These are phyloP conservation scores for Barnettozyma californica DNA, from an alignment of 805 yeast species.

Conservation along the genomic window DNA sequence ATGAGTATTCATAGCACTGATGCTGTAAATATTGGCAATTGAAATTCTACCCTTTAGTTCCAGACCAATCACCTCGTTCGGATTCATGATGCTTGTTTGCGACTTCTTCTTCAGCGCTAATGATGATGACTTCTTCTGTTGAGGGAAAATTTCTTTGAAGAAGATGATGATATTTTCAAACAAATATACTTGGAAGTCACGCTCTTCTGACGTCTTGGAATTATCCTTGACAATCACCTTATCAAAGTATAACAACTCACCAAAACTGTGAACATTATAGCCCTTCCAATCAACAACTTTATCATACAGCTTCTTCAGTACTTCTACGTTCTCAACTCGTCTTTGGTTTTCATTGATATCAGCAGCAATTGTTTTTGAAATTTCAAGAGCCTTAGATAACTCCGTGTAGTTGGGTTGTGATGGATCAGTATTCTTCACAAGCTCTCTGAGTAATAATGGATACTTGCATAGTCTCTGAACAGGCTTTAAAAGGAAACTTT, in stretches of 20 bases:
- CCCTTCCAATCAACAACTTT: constrained; percentile 93
- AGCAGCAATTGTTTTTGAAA: constrained; percentile 79
- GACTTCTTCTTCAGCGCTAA: constrained; percentile 37
- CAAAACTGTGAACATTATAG: constrained; percentile 70
- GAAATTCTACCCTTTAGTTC: constrained; percentile 81
- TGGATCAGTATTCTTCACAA: constrained; percentile 58
- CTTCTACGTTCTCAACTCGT: constrained; percentile 77
- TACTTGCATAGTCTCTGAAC: constrained; percentile 95
- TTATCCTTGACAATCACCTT: constrained; percentile 62
- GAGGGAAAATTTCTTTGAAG: constrained; percentile 51
- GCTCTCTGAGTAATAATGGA: constrained; percentile 74
- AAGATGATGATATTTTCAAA: constrained; percentile 67
- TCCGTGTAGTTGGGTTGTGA: constrained; percentile 57
- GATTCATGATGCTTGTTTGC: constrained; percentile 19
- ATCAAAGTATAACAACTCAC: constrained; percentile 76
- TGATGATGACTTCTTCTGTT: constrained; percentile 45
- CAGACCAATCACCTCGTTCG: constrained; percentile 31
- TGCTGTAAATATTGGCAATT: constrained; percentile 56
- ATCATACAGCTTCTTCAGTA: constrained; percentile 59
- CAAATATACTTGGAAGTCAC: constrained; percentile 83
- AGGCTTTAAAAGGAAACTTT: constrained; percentile 85
- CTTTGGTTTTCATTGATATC: constrained; percentile 93
- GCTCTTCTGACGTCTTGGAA: constrained; percentile 51
- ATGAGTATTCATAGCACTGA: constrained; percentile 44
- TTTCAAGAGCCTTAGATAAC: constrained; percentile 59